Percentiles rank a stretch among this genome's conserved stretches.
Evolutionary conservation across 1,139 yeast species (phyloP).

Genomic region (Pichia inconspicua): DNA sequence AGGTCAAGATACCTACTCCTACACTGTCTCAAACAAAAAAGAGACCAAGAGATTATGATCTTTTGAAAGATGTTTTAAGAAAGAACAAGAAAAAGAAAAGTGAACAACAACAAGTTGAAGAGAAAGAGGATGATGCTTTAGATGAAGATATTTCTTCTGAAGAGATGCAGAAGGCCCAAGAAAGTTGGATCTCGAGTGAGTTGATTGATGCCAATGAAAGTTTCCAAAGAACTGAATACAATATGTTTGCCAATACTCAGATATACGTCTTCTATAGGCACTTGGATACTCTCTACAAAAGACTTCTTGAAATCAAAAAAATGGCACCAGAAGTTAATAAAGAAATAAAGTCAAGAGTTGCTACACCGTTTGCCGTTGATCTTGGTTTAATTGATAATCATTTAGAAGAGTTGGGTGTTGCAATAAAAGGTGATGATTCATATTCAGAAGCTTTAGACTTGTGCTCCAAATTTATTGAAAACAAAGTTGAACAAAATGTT

Average conservation of each 20-base stretch:
- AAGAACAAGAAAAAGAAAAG: conserved; percentile 46
- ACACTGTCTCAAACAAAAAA: conserved; percentile 27
- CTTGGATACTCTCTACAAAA: conserved; percentile 69
- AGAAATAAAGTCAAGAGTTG: conserved; percentile 59
- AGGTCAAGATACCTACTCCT: conserved; percentile 11
- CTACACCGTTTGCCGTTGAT: conserved; percentile 83
- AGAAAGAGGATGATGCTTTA: conserved; percentile 18
- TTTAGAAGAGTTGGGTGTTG: conserved; percentile 71
- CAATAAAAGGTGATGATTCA: conserved; percentile 62
- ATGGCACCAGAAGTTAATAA: conserved; percentile 59
- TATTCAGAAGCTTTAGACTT: conserved; percentile 69
- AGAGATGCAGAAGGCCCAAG: conserved; percentile 51
- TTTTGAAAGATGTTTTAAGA: conserved; percentile 65
- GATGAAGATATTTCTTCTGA: conserved; percentile 27
- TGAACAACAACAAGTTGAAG: conserved; percentile 17
- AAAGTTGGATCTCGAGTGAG: conserved; percentile 49
- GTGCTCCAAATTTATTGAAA: conserved; percentile 74
- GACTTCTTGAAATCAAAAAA: conserved; percentile 69
- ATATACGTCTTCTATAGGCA: conserved; percentile 87
- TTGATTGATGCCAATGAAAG: conserved; percentile 26
- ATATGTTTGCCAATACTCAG: conserved; percentile 85
- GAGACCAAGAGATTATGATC: conserved; percentile 48
- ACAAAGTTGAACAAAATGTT: conserved; percentile 90
- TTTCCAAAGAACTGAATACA: conserved; percentile 43
- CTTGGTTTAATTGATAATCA: conserved; percentile 76